Conservation (phyloP, 2,329 filamentous ascomycete genomes). For the Colletotrichum somersetense region DNA sequence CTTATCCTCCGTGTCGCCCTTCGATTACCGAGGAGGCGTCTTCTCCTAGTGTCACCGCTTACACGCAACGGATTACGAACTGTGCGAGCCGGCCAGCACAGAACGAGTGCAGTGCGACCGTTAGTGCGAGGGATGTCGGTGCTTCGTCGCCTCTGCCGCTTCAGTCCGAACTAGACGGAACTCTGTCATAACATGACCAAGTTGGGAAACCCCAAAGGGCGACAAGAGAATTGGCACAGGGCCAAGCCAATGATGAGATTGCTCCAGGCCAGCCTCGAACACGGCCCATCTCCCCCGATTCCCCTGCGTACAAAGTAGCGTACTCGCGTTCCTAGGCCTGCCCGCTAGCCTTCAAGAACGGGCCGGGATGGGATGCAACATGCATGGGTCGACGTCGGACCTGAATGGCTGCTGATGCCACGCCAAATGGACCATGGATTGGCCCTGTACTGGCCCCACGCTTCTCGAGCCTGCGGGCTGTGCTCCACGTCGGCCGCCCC, state of each 20-base stretch:
- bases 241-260: slow-evolving; percentile 35
- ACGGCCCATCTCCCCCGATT: slow-evolving; percentile 5
- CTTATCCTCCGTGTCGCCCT: slow-evolving; percentile 21
- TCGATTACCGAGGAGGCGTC: slow-evolving; percentile 19
- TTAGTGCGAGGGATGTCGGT: neutral
- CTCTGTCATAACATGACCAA: neutral
- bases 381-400: slow-evolving; percentile 1
- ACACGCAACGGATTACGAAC: neutral
- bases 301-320: neutral
- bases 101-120: slow-evolving; percentile 18
- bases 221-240: slow-evolving; percentile 25
- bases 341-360: slow-evolving; percentile 24
- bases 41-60: neutral
- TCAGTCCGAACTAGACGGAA: neutral
- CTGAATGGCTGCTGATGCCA: slow-evolving; percentile 29
- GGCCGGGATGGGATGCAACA: slow-evolving; percentile 24
- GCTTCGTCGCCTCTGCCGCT: slow-evolving; percentile 12
- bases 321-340: neutral
- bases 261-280: slow-evolving; percentile 35
- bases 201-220: slow-evolving; percentile 2
- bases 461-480: slow-evolving; percentile 21
- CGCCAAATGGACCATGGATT: slow-evolving; percentile 33
- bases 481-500: slow-evolving; percentile 14
- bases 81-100: neutral
- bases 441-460: slow-evolving; percentile 19